Evolutionary conservation across 495 filamentous ascomycete genomes (phyloP).

Genomic region (Rhypophila decipiens): DNA sequence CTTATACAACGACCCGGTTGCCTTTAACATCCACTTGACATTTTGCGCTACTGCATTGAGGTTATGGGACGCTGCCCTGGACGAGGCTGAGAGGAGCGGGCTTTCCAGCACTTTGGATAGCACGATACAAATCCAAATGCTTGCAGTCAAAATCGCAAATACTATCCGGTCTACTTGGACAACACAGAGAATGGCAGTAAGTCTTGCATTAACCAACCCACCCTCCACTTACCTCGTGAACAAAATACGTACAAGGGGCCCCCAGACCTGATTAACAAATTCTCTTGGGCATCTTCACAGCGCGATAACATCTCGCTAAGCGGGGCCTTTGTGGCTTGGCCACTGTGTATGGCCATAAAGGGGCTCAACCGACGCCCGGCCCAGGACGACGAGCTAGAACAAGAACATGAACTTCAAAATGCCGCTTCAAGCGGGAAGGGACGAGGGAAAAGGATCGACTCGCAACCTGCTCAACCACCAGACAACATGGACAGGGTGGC

Average conservation of each 20-base stretch:
- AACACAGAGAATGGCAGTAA: background rate
- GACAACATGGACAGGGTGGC: no score
- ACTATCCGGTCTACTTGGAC: background rate
- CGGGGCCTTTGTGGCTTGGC: background rate
- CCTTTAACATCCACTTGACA: background rate
- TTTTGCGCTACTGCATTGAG: background rate
- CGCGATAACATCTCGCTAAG: background rate
- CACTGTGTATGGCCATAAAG: background rate
- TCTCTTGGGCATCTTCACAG: background rate
- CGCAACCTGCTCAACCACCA: no score
- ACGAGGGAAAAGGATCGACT: no score
- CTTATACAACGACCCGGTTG: background rate
- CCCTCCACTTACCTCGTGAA: background rate
- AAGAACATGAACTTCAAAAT: no score
- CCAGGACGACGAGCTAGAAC: background rate
- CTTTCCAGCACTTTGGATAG: background rate
- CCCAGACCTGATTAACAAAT: background rate
- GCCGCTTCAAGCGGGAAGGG: no score
- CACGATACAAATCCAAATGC: background rate
- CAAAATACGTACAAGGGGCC: background rate
- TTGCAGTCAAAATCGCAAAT: background rate
- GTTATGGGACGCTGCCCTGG: background rate
- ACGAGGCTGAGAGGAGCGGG: background rate
- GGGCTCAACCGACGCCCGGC: background rate
- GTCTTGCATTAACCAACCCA: no score